Base-by-base conservation (phyloP, 352 stramenopile species). In the Globisporangium megalacanthum region DNA sequence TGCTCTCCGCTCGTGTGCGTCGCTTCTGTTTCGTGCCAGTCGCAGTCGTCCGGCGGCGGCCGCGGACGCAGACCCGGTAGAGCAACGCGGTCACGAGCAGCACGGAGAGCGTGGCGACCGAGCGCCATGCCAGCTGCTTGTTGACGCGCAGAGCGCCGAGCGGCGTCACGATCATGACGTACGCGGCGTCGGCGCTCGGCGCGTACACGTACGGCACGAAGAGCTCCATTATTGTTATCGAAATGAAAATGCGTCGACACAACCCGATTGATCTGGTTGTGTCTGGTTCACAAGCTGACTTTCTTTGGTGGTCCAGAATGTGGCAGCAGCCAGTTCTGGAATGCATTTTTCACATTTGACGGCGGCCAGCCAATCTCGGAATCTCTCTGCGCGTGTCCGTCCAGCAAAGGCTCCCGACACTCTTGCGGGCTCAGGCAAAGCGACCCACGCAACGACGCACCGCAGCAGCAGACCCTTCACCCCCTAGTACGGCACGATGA, bases 141-240 rank as follows among this genome's bases (percentile, higher is more conserved):
- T 86, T 72, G 15, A 93, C 47, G 31, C 85, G 75, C 11, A 92
- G 25, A n/a, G 58, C 76, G 1, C 85, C 85, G 55, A 70, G 76
- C 17, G 83, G 81, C 20, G 79, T 93, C 60, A 93, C 81, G 33
- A 94, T 37, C 63, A 81, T 89, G 35, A 83, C 54, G 62, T 89
- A 82, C 33, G 65, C 39, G 54, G 75, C 74, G 17, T 83, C 63
- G 0, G 65, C 53, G 64, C 75, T 88, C 33, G 79, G 80, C 36
- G 77, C 65, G 65, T 93, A 91, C 50, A 93, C 42, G 52, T 91
- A 93, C 52, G 83, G 83, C 62, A 89, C 14, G 66, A 92, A 94
- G 37, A 73, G 15, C 49, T 60, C 33, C 52, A 56, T 57, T 19
- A 19, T 52, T 41, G 52, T 52, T 11, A 4, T 37, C 46, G 44